Base-by-base conservation (phyloP, 192 early-diverging fungal genomes). In the Backusella circina region DNA sequence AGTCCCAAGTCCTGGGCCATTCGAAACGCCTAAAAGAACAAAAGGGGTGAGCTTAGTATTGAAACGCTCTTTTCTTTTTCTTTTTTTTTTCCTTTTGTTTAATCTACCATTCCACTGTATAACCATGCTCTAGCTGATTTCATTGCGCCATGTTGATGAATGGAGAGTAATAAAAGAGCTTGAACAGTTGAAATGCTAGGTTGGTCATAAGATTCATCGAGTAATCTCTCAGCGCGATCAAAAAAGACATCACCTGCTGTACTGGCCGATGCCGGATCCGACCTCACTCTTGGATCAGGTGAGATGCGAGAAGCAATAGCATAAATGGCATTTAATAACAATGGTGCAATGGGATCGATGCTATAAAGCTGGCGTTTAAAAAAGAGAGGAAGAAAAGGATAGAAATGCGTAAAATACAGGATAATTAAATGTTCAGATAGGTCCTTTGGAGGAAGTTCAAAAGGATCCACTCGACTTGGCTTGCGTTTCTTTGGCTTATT, bases 1-100 rank as follows among this genome's bases (percentile, higher is more conserved):
- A 94, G 83, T 26, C 93, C 93, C 57, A 94, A 67, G 71, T 93
- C 92, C 73, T 91, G 89, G 13, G 93, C 92, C 84, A 92, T 91
- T 44, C 91, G 79, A 31, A 89, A 89, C 33, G 93, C 93, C 80
- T 80, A 26, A 4, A 30, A 26, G 10, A 41, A 41, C 39, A 41
- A 41, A 41, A 26, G 37, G 37, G 38, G 21, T 30, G 44, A 21
- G 8, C 1, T 72, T 72, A 47, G 41, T 9, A 32, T 72, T 35
- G 10, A 0, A 8, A 12, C 10, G 23, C 30, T 35, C 44, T 4
- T 39, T 32, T 15, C 31, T 51, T 32, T 16, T 23, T 26, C 39
- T 18, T 8, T 38, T 26, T n/a, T 5, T 5, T 28, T 15, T 71
- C 23, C 9, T 16, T 5, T n/a, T 15, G 15, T 41, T n/a, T n/a